phyloP scores from a whole-genome alignment of 371 early-diverging fungal species.

The Mortierella sp. region DNA sequence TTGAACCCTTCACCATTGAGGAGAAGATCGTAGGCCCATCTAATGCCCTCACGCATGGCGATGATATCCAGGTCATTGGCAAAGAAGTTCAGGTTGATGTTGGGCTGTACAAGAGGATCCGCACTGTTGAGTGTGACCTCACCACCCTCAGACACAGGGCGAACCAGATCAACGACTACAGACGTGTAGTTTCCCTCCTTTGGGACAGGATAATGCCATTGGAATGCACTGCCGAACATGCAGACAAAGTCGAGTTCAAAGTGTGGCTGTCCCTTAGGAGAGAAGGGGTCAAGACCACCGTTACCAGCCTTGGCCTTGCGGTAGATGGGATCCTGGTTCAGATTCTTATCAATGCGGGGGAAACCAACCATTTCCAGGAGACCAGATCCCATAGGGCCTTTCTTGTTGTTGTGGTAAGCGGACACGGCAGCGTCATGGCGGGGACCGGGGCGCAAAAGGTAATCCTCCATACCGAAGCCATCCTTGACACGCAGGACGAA shows the following conservation, averaged over 20 bases:
- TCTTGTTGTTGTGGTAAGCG: constrained; percentile 12
- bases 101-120: constrained; percentile 33
- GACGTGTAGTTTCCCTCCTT: constrained; percentile 26
- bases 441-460: constrained; percentile 27
- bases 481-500: constrained; percentile 25
- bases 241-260: constrained; percentile 40
- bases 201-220: constrained; percentile 25
- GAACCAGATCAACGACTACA: constrained; percentile 30
- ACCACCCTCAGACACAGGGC: constrained; percentile 27
- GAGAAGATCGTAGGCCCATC: constrained; percentile 31
- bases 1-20: constrained; percentile 32
- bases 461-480: constrained; percentile 30
- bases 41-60: constrained; percentile 41
- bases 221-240: constrained; percentile 33
- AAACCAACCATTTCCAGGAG: constrained; percentile 23
- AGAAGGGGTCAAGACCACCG: constrained; percentile 28
- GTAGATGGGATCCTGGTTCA: constrained; percentile 20
- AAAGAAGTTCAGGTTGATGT: constrained; percentile 35
- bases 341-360: constrained; percentile 40
- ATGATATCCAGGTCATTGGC: constrained; percentile 30
- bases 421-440: constrained; percentile 10
- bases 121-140: constrained; percentile 38
- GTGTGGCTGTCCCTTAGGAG: constrained; percentile 26
- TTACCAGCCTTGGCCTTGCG: constrained; percentile 27
- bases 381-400: constrained; percentile 20